These are phyloP conservation scores for Rhexocercosporidium sp. DNA, from an alignment of 2,329 filamentous ascomycete genomes.

Conservation along the genomic window DNA sequence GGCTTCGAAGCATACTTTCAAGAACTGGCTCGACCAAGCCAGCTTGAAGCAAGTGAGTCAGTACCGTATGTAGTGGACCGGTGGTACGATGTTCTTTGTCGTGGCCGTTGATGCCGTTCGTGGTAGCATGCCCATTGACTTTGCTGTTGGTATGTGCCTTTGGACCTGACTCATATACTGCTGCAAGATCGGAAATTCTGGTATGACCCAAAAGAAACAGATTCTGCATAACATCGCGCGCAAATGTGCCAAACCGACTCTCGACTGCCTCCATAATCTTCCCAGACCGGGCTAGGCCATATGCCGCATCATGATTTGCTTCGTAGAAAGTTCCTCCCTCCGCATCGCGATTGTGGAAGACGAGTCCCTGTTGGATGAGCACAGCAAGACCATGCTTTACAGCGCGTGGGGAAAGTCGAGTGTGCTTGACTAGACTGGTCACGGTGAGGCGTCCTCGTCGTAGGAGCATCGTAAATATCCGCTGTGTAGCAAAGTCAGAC, in stretches of 20 bases:
- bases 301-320: conserved; percentile 79
- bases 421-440: conserved; percentile 71
- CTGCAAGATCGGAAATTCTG: conserved; percentile 70
- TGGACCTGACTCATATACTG: conserved; percentile 56
- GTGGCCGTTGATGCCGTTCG: conserved; percentile 33
- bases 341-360: conserved; percentile 72
- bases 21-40: conserved; percentile 72
- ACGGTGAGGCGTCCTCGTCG: conserved; percentile 79
- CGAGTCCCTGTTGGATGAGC: conserved; percentile 85
- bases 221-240: conserved; percentile 75
- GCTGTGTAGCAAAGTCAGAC: conserved; percentile 57
- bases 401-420: conserved; percentile 74
- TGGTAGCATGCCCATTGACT: conserved; percentile 19
- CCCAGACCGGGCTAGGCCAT: conserved; percentile 79
- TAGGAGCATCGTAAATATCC: conserved; percentile 81
- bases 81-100: conserved; percentile 28
- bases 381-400: conserved; percentile 82
- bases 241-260: conserved; percentile 74
- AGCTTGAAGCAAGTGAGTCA: conserved; percentile 59
- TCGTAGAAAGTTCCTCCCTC: conserved; percentile 78
- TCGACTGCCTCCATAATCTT: conserved; percentile 81
- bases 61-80: conserved; percentile 49
- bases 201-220: conserved; percentile 80
- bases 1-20: conserved; percentile 61
- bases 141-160: conserved; percentile 40